Conservation (phyloP, 495 filamentous ascomycete genomes). For the Parmelia sp. region DNA sequence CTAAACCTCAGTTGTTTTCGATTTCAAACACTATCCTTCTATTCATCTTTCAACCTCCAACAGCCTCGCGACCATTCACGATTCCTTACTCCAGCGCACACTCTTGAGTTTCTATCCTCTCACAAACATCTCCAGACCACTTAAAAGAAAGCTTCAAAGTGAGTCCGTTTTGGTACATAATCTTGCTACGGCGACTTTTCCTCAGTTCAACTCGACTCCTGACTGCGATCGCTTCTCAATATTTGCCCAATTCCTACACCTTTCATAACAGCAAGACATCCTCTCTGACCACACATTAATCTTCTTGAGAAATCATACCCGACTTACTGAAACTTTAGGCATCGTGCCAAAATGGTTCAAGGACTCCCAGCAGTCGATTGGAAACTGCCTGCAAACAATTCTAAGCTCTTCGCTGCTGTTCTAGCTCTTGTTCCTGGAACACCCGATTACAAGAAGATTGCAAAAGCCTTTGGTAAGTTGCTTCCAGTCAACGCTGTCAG, state of each 20-base stretch:
- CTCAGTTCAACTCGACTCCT: too few species aligned
- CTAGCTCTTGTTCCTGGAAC: not conserved
- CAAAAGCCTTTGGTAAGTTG: slow-evolving; percentile 14
- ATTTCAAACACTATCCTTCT: not conserved
- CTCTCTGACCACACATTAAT: not conserved
- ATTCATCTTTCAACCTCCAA: not conserved
- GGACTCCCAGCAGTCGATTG: slow-evolving; percentile 12
- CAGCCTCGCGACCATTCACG: not conserved
- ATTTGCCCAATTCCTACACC: not conserved
- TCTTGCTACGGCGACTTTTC: not conserved
- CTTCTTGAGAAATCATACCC: not conserved
- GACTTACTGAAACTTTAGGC: not conserved
- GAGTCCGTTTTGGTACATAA: not conserved
- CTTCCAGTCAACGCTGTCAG: not conserved
- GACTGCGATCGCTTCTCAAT: too few species aligned
- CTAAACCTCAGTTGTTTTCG: not conserved
- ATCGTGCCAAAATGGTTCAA: slow-evolving; percentile 14
- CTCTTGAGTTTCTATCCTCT: not conserved
- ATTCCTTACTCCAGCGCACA: not conserved
- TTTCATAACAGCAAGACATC: not conserved
- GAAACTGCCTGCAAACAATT: slow-evolving; percentile 14
- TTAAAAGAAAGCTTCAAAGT: not conserved
- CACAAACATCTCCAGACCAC: not conserved
- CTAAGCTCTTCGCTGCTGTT: slow-evolving; percentile 12
- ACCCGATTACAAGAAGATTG: slow-evolving; percentile 1